Conservation (phyloP, 805 yeast genomes). For the Torulaspora indica region DNA sequence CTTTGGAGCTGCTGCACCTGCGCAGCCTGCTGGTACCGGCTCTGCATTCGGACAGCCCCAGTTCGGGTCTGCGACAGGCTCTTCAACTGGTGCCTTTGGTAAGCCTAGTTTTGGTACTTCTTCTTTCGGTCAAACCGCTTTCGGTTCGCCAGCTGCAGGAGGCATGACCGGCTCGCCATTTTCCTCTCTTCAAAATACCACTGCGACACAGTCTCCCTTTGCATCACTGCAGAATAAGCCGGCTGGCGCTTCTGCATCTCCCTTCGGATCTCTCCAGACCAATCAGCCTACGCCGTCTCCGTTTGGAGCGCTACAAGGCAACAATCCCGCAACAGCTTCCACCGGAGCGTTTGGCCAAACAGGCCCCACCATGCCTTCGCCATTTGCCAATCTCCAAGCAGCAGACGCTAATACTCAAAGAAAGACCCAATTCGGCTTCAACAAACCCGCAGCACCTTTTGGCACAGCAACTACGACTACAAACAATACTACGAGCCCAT, state of each 20-base stretch:
- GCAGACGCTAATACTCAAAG: neutral
- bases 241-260: slow-evolving; percentile 4
- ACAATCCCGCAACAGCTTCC: neutral
- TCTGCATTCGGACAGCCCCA: slow-evolving; percentile 19
- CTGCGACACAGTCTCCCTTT: slow-evolving; percentile 6
- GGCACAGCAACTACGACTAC: neutral
- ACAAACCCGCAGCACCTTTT: slow-evolving; percentile 1
- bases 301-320: slow-evolving; percentile 1
- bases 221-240: slow-evolving; percentile 5
- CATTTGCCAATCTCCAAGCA: neutral
- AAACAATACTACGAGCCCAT: neutral
- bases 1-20: slow-evolving; percentile 5
- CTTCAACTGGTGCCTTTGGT: slow-evolving; percentile 17
- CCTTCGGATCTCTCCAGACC: slow-evolving; percentile 11
- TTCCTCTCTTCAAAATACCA: neutral
- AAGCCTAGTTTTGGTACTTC: slow-evolving; percentile 22
- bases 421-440: neutral
- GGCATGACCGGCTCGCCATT: neutral
- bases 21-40: slow-evolving; percentile 5
- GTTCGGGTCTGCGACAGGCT: slow-evolving; percentile 19
- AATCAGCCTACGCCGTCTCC: neutral
- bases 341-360: neutral
- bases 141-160: slow-evolving; percentile 17
- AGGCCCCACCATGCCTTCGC: neutral
- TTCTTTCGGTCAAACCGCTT: slow-evolving; percentile 20